These are phyloP conservation scores for Hanseniaspora pseudoguilliermondii DNA, from an alignment of 805 yeast species.

Conservation along the genomic window DNA sequence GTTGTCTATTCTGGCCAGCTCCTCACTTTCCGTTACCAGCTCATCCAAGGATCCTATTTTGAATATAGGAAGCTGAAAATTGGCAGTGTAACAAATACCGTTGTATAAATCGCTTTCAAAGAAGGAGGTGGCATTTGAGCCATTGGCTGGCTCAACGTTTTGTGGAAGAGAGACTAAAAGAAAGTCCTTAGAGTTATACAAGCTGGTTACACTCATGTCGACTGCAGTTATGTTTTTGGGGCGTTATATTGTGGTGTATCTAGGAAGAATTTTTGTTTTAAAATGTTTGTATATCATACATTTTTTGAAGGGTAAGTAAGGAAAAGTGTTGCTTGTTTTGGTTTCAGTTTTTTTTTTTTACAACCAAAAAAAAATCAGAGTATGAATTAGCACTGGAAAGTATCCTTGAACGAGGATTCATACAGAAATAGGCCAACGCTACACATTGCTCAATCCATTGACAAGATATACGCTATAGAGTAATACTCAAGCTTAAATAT, in stretches of 20 bases:
- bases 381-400: too few relatives aligned
- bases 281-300: not conserved
- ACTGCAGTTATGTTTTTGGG: not conserved
- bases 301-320: constrained; percentile 46
- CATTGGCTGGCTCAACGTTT: constrained; percentile 41
- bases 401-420: too few relatives aligned
- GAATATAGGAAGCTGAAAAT: constrained; percentile 63
- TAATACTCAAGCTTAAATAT: not conserved
- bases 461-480: not conserved
- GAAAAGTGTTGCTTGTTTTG: constrained; percentile 54
- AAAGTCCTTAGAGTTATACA: constrained; percentile 27
- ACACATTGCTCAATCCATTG: too few relatives aligned
- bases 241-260: not conserved
- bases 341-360: not conserved
- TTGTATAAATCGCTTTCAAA: constrained; percentile 42
- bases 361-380: not conserved
- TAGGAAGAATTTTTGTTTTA: not conserved
- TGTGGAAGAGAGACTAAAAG: constrained; percentile 45
- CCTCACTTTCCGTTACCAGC: constrained; percentile 82
- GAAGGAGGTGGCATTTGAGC: constrained; percentile 36
- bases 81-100: constrained; percentile 46
- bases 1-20: constrained; percentile 66
- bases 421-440: too few relatives aligned
- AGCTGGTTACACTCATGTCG: constrained; percentile 14
- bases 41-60: constrained; percentile 92